Evolutionary conservation across 1,284 basidiomycete genomes (phyloP), one percentile per base, ranked within the genome.

Genomic region (Trichosporon sp.): DNA sequence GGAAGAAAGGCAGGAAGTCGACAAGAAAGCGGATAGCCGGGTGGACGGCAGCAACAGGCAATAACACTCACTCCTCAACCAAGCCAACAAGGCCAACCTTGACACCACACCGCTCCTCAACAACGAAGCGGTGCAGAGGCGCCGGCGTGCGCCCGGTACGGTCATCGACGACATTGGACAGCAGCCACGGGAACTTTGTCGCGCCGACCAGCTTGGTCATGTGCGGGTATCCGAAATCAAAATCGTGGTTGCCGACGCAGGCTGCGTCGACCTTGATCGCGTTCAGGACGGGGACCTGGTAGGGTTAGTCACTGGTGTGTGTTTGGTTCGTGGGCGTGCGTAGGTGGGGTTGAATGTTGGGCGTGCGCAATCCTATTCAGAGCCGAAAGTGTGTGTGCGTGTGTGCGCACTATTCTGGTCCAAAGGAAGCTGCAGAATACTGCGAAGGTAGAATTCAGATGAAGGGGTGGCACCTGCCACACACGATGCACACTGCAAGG

Each of bases 201-300:
- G 87, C 84, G 69, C 85, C 71, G 63, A 92, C 86, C 23, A 94
- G 83, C 70, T 88, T 88, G 13, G 85, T 85, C 34, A 93, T 83
- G 74, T 93, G 91, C 2, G 88, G 89, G 72, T 89, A 92, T 52
- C 90, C 78, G 62, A 90, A 90, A 75, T 91, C 90, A 75, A 91
- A 91, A 74, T 92, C 90, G 71, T 92, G 90, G 73, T 92, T 92
- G 8, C 90, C 77, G 29, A 78, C 71, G 64, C 76, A 78, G 8
- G 79, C 71, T 19, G 66, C 69, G 65, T 81, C 80, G 3, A 81
- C 59, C 54, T 77, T 73, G 31, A 81, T 63, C 2, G 74, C 74
- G 58, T 94, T 93, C 81, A 93, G 85, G 19, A 93, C 85, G 2
- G 91, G 91, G 23, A 92, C 89, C 89, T 78, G 46, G 6, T 3